Evolutionary conservation across 768 basidiomycete genomes (phyloP).

Genomic region (Asterophora lycoperdoides): DNA sequence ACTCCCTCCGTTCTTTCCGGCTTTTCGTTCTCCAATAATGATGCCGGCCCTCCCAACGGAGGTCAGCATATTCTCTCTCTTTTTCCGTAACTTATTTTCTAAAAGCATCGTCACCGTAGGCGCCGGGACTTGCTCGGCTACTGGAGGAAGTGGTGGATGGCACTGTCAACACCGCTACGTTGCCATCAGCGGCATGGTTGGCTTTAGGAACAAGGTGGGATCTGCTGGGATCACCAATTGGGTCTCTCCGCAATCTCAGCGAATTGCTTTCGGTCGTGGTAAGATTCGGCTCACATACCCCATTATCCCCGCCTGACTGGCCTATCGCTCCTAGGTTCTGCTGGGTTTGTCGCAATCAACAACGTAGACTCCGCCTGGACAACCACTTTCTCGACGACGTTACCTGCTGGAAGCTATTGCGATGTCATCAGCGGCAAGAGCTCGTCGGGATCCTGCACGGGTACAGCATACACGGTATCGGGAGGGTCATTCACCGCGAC

Average conservation of each 20-base stretch:
- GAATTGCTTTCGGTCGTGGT: constrained; percentile 68
- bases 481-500: constrained; percentile 47
- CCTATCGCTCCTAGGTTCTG: constrained; percentile 35
- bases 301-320: background rate
- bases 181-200: constrained; percentile 59
- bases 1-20: constrained; percentile 61
- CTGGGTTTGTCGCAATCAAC: constrained; percentile 65
- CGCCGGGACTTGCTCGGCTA: constrained; percentile 46
- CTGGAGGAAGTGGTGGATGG: constrained; percentile 55
- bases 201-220: constrained; percentile 59
- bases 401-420: constrained; percentile 59
- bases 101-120: constrained; percentile 21
- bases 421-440: constrained; percentile 54
- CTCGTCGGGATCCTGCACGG: constrained; percentile 42
- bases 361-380: constrained; percentile 56
- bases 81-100: background rate
- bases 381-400: constrained; percentile 50
- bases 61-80: constrained; percentile 27
- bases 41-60: constrained; percentile 59
- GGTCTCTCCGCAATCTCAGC: constrained; percentile 52
- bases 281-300: constrained; percentile 6
- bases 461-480: constrained; percentile 46
- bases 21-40: constrained; percentile 46
- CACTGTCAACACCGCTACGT: constrained; percentile 62
- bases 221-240: constrained; percentile 48